These are phyloP conservation scores for Populus trichocarpa DNA, from an alignment of 441 rosid genomes.

Conservation along the genomic window DNA sequence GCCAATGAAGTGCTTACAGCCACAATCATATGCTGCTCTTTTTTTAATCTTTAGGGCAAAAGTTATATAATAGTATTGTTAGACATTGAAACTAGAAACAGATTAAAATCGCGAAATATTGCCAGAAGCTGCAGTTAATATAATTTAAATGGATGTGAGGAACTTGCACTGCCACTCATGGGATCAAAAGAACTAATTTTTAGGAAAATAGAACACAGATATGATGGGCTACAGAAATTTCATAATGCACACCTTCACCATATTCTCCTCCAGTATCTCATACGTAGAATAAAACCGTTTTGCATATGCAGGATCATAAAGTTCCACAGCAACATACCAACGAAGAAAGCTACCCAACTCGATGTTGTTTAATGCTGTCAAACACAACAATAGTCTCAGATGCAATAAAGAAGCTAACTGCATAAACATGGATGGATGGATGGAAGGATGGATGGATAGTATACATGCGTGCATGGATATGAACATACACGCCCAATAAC, in stretches of 20 bases:
- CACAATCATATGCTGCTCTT: background rate
- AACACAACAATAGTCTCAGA: conserved; percentile 29
- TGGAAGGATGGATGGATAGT: too few relatives aligned
- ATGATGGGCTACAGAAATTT: background rate
- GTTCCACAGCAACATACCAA: conserved; percentile 95
- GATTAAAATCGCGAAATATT: too few relatives aligned
- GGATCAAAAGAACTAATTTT: background rate
- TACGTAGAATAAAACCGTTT: conserved; percentile 79
- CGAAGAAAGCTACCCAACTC: conserved; percentile 96
- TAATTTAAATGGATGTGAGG: background rate
- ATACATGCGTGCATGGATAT: background rate
- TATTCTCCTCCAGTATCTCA: conserved; percentile 71
- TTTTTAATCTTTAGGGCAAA: background rate
- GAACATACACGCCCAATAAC: background rate
- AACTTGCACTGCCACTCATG: background rate
- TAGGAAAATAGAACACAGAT: conserved; percentile 6
- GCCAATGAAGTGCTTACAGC: background rate
- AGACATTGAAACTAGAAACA: too few relatives aligned
- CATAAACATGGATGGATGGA: too few relatives aligned
- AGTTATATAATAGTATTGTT: background rate
- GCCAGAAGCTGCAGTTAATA: conserved; percentile 1
- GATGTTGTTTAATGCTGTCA: conserved; percentile 74
- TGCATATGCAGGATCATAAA: conserved; percentile 75
- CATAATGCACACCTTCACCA: conserved; percentile 60
- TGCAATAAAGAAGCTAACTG: conserved; percentile 15